A percentile compares a stretch with the other conserved stretches of the same genome.
Conservation (phyloP, 768 basidiomycete genomes). For the Collybia sp. region DNA sequence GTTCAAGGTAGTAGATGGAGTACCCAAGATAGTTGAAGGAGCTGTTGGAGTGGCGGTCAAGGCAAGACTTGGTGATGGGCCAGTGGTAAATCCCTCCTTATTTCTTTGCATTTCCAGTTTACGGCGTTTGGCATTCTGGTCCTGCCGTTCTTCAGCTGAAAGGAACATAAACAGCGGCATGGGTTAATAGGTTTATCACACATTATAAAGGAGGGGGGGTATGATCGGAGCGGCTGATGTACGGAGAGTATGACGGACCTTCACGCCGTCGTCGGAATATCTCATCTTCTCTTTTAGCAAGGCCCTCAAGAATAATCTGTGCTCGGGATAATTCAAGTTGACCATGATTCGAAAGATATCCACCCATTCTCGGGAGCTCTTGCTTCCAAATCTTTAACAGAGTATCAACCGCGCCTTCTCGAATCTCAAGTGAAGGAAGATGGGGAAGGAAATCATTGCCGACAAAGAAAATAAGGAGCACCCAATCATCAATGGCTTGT, state of each 20-base stretch:
- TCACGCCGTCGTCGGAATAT: conserved; percentile 92
- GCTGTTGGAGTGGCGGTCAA: conserved; percentile 42
- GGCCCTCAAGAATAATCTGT: conserved; percentile 92
- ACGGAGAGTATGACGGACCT: conserved; percentile 50
- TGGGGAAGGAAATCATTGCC: conserved; percentile 99
- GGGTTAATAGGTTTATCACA: conserved; percentile 19
- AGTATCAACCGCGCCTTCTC: conserved; percentile 98
- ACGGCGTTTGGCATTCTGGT: conserved; percentile 86
- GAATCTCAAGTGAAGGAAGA: conserved; percentile 95
- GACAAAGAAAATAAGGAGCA: conserved; percentile 99
- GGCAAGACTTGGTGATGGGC: conserved; percentile 45
- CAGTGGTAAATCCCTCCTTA: conserved; percentile 31
- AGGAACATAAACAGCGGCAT: conserved; percentile 19
- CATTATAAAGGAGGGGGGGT: conserved; percentile 11
- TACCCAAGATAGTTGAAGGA: conserved; percentile 19
- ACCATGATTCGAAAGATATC: conserved; percentile 94
- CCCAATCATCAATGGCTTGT: conserved; percentile 99
- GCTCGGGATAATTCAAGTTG: conserved; percentile 79
- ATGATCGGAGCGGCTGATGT: conserved; percentile 8
- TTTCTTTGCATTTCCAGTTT: conserved; percentile 51
- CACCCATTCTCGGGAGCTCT: conserved; percentile 93
- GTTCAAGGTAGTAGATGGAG: conserved; percentile 22
- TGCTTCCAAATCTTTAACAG: conserved; percentile 93
- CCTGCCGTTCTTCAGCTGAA: conserved; percentile 91
- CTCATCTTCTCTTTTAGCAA: conserved; percentile 92